These are phyloP conservation scores for Beta lomatogona DNA, from an alignment of 179 eudicot species.

Conservation along the genomic window DNA sequence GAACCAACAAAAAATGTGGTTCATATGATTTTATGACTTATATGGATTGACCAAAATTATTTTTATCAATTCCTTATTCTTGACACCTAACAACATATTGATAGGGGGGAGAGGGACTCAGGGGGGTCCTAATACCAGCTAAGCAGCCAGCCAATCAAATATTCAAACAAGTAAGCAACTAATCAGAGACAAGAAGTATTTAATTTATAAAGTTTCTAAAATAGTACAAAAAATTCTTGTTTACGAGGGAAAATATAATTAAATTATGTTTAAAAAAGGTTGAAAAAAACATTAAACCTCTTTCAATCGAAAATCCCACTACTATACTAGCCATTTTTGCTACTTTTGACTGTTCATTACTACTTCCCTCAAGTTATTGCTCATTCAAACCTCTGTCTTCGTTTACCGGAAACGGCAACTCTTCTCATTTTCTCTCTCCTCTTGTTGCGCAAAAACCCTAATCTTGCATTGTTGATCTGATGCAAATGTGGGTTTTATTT, in stretches of 20 bases:
- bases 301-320: slow-evolving; percentile 17
- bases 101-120: slow-evolving; percentile 10
- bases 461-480: slow-evolving; percentile 26
- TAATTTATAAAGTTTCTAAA: neutral
- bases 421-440: slow-evolving; percentile 8
- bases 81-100: slow-evolving; percentile 22
- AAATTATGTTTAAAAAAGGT: neutral
- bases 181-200: neutral
- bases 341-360: slow-evolving; percentile 34
- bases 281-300: neutral
- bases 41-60: slow-evolving; percentile 16
- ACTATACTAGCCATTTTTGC: neutral
- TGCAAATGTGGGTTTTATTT: slow-evolving; percentile 22
- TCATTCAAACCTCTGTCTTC: slow-evolving; percentile 25
- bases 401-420: slow-evolving; percentile 27
- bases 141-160: slow-evolving; percentile 9
- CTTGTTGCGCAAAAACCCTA: slow-evolving; percentile 35
- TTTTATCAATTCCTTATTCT: neutral
- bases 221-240: neutral
- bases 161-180: neutral
- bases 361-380: slow-evolving; percentile 7
- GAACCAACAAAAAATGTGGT: slow-evolving; percentile 14
- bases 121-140: slow-evolving; percentile 17
- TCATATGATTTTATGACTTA: neutral
- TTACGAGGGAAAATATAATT: slow-evolving; percentile 25